Percentiles rank a stretch among this genome's conserved stretches.
These are phyloP conservation scores for Cicer yamashitae DNA, from an alignment of 306 rosid species.

Conservation along the genomic window DNA sequence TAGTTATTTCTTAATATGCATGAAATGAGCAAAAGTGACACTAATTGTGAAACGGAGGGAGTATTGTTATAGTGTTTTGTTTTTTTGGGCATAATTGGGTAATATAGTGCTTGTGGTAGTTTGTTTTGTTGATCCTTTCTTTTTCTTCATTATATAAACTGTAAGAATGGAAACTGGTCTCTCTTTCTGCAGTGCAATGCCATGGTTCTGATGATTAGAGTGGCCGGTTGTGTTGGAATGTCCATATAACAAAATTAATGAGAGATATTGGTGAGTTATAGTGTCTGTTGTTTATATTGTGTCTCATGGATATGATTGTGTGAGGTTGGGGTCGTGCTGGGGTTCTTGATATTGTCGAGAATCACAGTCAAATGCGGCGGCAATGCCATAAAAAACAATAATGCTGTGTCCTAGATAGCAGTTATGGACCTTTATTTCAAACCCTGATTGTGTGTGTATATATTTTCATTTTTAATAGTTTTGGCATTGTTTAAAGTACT, in stretches of 20 bases:
- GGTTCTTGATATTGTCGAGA: background rate
- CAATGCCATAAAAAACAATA: background rate
- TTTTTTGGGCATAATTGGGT: conserved; percentile 19
- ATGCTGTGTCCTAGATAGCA: background rate
- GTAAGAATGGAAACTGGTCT: conserved; percentile 8
- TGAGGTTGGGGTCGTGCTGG: background rate
- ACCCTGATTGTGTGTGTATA: background rate
- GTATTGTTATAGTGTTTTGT: background rate
- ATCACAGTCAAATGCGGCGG: background rate
- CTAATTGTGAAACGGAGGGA: too few species aligned
- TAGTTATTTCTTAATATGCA: too few species aligned
- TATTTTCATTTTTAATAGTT: background rate
- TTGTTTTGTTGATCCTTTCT: conserved; percentile 4
- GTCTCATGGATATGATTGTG: background rate
- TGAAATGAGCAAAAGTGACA: too few species aligned
- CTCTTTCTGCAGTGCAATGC: conserved; percentile 24
- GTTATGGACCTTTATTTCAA: background rate
- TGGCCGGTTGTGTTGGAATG: background rate
- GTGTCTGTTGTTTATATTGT: background rate
- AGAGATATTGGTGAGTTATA: conserved; percentile 8
- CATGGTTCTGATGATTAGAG: conserved; percentile 31
- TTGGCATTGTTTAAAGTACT: conserved; percentile 12
- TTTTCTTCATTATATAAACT: conserved; percentile 21
- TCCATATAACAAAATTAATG: background rate
- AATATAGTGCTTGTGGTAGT: background rate